Evolutionary conservation across 306 rosid genomes (phyloP).

Genomic region (Lathyrus oleraceus): DNA sequence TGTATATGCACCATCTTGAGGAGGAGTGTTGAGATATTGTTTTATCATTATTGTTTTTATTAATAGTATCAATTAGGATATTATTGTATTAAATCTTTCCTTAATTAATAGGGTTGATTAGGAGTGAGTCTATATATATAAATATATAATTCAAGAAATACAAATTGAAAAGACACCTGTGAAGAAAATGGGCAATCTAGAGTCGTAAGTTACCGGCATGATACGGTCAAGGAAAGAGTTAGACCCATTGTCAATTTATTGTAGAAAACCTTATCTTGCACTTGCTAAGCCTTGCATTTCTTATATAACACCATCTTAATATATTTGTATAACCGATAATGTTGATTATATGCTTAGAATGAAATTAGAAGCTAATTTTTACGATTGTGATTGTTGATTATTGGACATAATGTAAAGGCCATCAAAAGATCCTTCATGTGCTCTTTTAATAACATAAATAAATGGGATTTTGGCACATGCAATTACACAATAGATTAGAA

Average conservation of each 20-base stretch:
- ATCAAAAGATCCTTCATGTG: slow-evolving; percentile 20
- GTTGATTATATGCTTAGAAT: slow-evolving; percentile 5
- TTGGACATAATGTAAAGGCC: slow-evolving; percentile 12
- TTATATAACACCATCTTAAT: slow-evolving; percentile 22
- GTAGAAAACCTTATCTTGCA: neutral
- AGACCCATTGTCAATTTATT: neutral
- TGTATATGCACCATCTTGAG: too few species aligned
- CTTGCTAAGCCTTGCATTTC: slow-evolving; percentile 1
- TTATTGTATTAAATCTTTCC: too few species aligned
- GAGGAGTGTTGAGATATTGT: too few species aligned
- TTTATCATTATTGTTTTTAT: too few species aligned
- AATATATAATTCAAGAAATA: too few species aligned
- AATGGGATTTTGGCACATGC: slow-evolving; percentile 5
- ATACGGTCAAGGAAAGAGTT: neutral
- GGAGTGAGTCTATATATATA: too few species aligned
- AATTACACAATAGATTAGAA: slow-evolving; percentile 10
- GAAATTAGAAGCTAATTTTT: slow-evolving; percentile 4
- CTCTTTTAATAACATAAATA: slow-evolving; percentile 19
- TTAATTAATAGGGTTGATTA: too few species aligned
- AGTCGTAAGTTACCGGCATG: neutral
- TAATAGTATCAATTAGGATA: too few species aligned
- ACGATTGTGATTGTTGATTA: neutral
- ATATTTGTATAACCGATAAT: slow-evolving; percentile 8
- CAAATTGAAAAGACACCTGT: too few species aligned
- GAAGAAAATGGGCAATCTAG: neutral